phyloP scores from a whole-genome alignment of 2,329 filamentous ascomycete genomes.

The Sporothrix sp. region DNA sequence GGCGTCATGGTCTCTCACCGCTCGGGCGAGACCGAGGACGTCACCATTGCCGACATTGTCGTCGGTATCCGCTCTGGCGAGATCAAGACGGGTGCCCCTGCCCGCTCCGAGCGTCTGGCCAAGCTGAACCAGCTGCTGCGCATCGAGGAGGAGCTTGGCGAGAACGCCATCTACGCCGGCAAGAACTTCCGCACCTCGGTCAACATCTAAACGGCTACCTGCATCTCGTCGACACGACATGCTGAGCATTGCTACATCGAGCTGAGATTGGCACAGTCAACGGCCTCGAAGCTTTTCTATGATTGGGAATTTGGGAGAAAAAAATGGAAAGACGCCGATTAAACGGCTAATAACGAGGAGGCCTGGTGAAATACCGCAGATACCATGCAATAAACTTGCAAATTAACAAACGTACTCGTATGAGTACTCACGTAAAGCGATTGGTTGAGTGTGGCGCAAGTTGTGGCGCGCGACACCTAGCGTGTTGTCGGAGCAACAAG shows the following conservation, averaged over 20 bases:
- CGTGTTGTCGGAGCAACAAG: conserved; percentile 17
- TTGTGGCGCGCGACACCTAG: conserved; percentile 2
- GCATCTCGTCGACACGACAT: background rate
- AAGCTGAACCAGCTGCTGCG: conserved; percentile 99
- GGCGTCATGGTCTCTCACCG: conserved; percentile 99
- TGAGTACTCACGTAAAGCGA: background rate
- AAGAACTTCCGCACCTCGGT: conserved; percentile 84
- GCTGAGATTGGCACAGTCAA: too few species aligned
- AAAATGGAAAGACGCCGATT: conserved; percentile 2
- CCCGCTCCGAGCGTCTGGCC: conserved; percentile 92
- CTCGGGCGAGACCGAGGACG: conserved; percentile 98
- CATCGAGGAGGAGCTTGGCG: conserved; percentile 97
- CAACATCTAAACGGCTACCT: conserved; percentile 55
- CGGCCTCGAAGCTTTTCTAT: too few species aligned
- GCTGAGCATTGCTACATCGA: too few species aligned
- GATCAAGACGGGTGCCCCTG: conserved; percentile 98
- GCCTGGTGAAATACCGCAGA: conserved; percentile 9
- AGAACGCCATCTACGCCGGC: conserved; percentile 85
- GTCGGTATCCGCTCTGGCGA: conserved; percentile 94
- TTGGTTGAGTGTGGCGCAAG: background rate
- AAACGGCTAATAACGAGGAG: conserved; percentile 5
- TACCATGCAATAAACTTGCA: conserved; percentile 11
- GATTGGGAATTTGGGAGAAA: background rate
- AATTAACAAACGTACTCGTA: conserved; percentile 2
- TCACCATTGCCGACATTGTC: conserved; percentile 96